phyloP scores from a whole-genome alignment of 768 basidiomycete species.

The Boletellus ananiceps region DNA sequence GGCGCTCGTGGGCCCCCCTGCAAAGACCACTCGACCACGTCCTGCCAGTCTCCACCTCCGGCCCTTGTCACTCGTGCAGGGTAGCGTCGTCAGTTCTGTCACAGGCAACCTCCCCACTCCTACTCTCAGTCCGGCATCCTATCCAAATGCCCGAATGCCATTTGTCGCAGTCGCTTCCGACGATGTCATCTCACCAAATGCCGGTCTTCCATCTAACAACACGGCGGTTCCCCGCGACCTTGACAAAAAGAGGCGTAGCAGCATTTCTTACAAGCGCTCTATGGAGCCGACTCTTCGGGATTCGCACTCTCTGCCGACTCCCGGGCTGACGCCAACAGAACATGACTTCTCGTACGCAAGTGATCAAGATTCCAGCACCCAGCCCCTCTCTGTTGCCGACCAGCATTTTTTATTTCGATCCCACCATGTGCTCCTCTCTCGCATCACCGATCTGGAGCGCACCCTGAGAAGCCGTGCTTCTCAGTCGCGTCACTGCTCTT shows the following conservation, averaged over 20 bases:
- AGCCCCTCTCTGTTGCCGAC: slow-evolving; percentile 65
- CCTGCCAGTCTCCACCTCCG: slow-evolving; percentile 66
- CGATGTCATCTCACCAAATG: slow-evolving; percentile 25
- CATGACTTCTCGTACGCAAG: slow-evolving; percentile 35
- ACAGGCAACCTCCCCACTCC: slow-evolving; percentile 48
- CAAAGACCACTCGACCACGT: slow-evolving; percentile 51
- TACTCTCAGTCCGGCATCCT: slow-evolving; percentile 47
- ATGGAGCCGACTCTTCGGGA: slow-evolving; percentile 30
- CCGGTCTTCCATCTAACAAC: background rate
- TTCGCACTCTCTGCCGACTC: slow-evolving; percentile 57
- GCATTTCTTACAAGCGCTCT: slow-evolving; percentile 70
- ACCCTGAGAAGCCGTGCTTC: slow-evolving; percentile 44
- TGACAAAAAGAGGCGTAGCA: slow-evolving; percentile 51
- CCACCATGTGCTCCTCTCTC: slow-evolving; percentile 75
- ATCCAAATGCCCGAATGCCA: slow-evolving; percentile 39
- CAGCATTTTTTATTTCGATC: slow-evolving; percentile 85
- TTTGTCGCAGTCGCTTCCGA: slow-evolving; percentile 1
- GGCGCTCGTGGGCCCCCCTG: slow-evolving; percentile 26
- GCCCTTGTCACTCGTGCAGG: slow-evolving; percentile 65
- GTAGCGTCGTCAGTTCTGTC: slow-evolving; percentile 37
- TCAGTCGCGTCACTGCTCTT: slow-evolving; percentile 49
- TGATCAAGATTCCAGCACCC: slow-evolving; percentile 16
- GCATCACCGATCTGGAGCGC: slow-evolving; percentile 78
- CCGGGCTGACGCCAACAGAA: slow-evolving; percentile 68
- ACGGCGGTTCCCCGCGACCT: slow-evolving; percentile 24